Base-by-base conservation (phyloP, 108 stramenopile genomes). In the Stephanodiscus minutulus region DNA sequence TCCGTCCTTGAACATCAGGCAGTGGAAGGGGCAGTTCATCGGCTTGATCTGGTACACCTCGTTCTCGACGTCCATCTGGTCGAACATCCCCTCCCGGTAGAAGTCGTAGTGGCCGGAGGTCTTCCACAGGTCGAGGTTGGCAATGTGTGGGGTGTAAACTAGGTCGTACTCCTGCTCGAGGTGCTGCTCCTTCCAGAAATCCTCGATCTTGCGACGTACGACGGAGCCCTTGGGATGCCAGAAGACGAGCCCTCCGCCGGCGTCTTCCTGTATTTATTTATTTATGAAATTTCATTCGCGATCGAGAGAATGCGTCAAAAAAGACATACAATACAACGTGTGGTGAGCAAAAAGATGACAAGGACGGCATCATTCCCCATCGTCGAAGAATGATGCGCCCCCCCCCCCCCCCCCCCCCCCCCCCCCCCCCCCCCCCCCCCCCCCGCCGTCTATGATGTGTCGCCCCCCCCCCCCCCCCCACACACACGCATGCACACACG, bases 21-120 rank as follows among this genome's bases (percentile, higher is more conserved):
- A 98, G 83, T 99, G 99, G 74, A 98, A 98, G 7, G 99, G 99
- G 78, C 99, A 99, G 85, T 99, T 99, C 99, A 99, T 99, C 22
- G 99, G 99, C 85, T 98, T 98, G 84, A 98, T 90, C 81, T 98
- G 98, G 72, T 96, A 98, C 49, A 83, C 64, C 61, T 97, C 96
- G 48, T 94, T 88, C 78, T 98, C 98, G 6, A 98, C 97, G 24
- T 97, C 93, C 96, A 98, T 98, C 75, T 95, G 96, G 68, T 98
- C 93, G 74, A 98, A 99, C 98, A 99, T 99, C 64, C 97, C 97
- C 46, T 97, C 87, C 28, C 79, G 61, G 87, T 99, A 99, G 76
- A 98, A 97, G 68, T 98, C 97, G 75, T 86, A 96, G 76, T 99
- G 98, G 12, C 98, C 98, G 5, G 94, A 96, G 10, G 97, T 97